Evolutionary conservation across 345 rosid species (phyloP).

Genomic region (Citrus cavaleriei): DNA sequence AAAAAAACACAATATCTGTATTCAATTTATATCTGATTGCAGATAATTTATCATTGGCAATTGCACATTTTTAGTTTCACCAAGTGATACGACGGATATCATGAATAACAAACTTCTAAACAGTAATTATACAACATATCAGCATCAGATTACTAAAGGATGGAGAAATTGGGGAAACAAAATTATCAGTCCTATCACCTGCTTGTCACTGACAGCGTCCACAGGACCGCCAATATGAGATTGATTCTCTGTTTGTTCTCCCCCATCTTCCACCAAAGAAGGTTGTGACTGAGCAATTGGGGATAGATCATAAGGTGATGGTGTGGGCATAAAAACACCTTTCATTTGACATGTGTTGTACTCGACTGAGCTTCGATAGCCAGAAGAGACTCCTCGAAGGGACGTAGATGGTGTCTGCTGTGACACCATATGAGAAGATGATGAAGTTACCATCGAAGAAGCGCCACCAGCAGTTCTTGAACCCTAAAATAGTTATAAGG

Average conservation of each 20-base stretch:
- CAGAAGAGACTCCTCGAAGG: slow-evolving; percentile 57
- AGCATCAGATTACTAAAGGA: slow-evolving; percentile 10
- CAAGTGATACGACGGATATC: slow-evolving; percentile 1
- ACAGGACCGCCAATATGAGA: slow-evolving; percentile 47
- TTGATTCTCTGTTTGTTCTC: slow-evolving; percentile 46
- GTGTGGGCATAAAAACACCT: slow-evolving; percentile 67
- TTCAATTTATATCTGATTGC: background rate
- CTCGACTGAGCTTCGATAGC: slow-evolving; percentile 57
- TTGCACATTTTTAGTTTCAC: background rate
- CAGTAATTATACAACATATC: slow-evolving; percentile 2
- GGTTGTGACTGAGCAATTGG: slow-evolving; percentile 42
- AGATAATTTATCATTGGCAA: background rate
- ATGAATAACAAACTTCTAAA: background rate
- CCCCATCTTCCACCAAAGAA: slow-evolving; percentile 49
- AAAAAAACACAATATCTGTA: background rate
- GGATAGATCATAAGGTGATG: slow-evolving; percentile 62
- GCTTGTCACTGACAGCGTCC: slow-evolving; percentile 55
- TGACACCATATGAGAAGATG: slow-evolving; percentile 63
- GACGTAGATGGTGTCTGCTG: slow-evolving; percentile 63
- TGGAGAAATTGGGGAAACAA: background rate
- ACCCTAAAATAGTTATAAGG: slow-evolving; percentile 46
- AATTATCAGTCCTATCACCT: slow-evolving; percentile 39
- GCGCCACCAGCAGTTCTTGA: slow-evolving; percentile 66
- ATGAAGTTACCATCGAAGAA: slow-evolving; percentile 42
- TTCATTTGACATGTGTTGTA: slow-evolving; percentile 66